Percentiles rank a stretch among this genome's conserved stretches.
Conservation (phyloP, 345 rosid species). For the Zanthoxylum bungeanum region DNA sequence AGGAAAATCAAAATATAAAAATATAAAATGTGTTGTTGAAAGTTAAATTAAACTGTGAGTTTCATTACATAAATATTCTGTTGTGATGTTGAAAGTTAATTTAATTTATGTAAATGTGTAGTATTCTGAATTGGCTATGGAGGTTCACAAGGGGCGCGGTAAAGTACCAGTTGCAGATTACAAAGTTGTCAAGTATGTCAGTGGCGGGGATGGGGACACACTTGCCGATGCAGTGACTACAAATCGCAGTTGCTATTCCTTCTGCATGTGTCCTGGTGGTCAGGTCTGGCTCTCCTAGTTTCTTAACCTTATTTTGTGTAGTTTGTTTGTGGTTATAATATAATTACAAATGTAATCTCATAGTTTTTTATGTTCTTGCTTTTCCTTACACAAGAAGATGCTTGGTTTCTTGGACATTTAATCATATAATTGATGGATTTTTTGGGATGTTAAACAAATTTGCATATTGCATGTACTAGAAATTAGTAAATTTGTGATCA, state of each 20-base stretch:
- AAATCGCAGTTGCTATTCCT: conserved; percentile 85
- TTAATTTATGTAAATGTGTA: conserved; percentile 23
- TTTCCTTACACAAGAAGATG: neutral
- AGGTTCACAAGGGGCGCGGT: conserved; percentile 74
- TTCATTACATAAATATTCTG: neutral
- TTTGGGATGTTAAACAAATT: neutral
- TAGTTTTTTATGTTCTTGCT: neutral
- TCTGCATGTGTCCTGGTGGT: conserved; percentile 99
- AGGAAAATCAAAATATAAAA: neutral
- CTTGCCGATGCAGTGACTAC: conserved; percentile 21
- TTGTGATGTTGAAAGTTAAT: neutral
- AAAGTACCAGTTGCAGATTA: conserved; percentile 96
- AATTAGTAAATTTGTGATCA: neutral
- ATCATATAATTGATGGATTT: neutral
- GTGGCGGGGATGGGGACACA: conserved; percentile 29
- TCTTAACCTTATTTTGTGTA: neutral
- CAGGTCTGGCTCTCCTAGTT: conserved; percentile 50
- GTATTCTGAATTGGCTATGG: conserved; percentile 74
- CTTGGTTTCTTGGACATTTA: neutral
- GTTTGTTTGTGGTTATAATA: neutral
- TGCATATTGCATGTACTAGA: neutral
- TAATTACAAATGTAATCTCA: neutral
- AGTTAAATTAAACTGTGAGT: neutral
- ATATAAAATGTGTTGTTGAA: neutral
- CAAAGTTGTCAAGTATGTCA: conserved; percentile 69